Base-by-base conservation (phyloP, 441 rosid genomes). In the Populus hybrid region DNA sequence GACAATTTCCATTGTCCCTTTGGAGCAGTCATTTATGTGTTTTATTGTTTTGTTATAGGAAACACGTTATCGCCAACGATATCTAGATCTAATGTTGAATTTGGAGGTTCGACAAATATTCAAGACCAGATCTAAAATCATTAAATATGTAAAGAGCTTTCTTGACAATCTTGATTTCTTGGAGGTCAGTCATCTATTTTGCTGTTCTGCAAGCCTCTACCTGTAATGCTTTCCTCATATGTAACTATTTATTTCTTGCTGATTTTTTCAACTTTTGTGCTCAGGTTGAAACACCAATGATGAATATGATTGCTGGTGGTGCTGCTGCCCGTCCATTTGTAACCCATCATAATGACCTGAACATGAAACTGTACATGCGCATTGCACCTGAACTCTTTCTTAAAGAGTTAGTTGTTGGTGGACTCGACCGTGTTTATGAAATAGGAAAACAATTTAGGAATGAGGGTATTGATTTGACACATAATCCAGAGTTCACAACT, bases 311-410 rank as follows among this genome's bases (percentile, higher is more conserved):
- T 85, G 88, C 97, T 67, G 98, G 98, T 64, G 98, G 98, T 69
- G 98, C 97, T 74, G 90, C 97, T 75, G 98, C 97, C 11, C 93
- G 97, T 9, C 97, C 98, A 21, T 94, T 94, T 89, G 93, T 88
- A 74, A 94, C 98, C 12, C 90, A 91, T 86, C 98, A 94, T 83
- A 93, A 93, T 83, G 98, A 94, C 18, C 75, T 94, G 72, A 85
- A 91, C 75, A 94, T 89, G 97, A 88, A 77, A 86, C 85, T 90
- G 36, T 91, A 12, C 83, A 89, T 94, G 98, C 93, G 97, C 10
- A 93, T 94, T 77, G 94, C 98, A 20, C 98, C 98, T 4, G 97
- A 94, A 75, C 93, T 93, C 68, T 88, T 69, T 83, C 94, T 94
- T 57, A 93, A 94, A 87, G 85, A 93, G 84, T 88, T 94, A 24